Evolutionary conservation across 2,329 filamentous ascomycete genomes (phyloP).

Genomic region (Talaromyces islandicus): DNA sequence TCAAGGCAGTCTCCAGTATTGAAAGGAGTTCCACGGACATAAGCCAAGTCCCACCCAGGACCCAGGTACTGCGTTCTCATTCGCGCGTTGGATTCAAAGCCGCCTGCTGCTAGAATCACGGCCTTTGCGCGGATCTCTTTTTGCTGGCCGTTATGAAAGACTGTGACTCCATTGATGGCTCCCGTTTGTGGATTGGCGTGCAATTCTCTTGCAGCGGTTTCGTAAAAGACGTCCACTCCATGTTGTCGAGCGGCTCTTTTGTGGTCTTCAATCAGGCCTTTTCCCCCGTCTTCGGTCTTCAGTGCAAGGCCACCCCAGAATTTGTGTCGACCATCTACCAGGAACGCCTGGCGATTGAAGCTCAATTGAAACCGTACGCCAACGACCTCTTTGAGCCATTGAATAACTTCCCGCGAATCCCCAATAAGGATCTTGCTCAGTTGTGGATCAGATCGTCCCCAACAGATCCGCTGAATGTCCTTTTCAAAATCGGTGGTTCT

Average conservation of each 20-base stretch:
- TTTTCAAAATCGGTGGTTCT: constrained; percentile 47
- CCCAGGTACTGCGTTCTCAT: constrained; percentile 53
- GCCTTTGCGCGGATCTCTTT: constrained; percentile 16
- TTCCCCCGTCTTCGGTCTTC: constrained; percentile 54
- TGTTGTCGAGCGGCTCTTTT: constrained; percentile 36
- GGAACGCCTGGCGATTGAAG: constrained; percentile 62
- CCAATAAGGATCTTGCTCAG: constrained; percentile 47
- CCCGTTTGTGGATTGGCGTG: constrained; percentile 15
- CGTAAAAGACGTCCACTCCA: constrained; percentile 43
- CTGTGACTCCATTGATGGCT: constrained; percentile 17
- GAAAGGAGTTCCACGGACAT: constrained; percentile 58
- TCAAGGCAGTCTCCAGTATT: constrained; percentile 57
- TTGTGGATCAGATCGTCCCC: constrained; percentile 46
- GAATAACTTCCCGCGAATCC: constrained; percentile 46
- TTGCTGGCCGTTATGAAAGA: constrained; percentile 12
- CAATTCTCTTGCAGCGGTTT: constrained; percentile 35
- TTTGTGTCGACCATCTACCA: constrained; percentile 54
- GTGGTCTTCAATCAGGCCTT: constrained; percentile 51
- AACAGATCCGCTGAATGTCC: constrained; percentile 54
- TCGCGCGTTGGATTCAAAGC: constrained; percentile 57
- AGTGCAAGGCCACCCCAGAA: constrained; percentile 64
- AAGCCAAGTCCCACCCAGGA: constrained; percentile 57
- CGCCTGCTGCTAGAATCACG: constrained; percentile 46
- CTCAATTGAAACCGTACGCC: constrained; percentile 55
- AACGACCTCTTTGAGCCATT: constrained; percentile 48